Evolutionary conservation across 75 land plant genomes (phyloP).

Genomic region (Larix kaempferi): DNA sequence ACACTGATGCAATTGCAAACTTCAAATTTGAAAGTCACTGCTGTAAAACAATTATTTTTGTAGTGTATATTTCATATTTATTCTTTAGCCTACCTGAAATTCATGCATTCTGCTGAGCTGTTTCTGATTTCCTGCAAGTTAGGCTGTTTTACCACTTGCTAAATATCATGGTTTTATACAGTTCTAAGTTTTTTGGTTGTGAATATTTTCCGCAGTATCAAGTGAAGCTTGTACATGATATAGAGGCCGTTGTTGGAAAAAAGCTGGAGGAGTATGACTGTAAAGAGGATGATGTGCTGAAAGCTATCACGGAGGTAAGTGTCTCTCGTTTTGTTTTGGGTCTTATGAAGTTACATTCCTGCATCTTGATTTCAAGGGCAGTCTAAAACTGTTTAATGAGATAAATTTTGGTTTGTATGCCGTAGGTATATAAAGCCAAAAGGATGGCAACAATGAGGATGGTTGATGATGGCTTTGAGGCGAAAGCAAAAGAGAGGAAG

Average conservation of each 20-base stretch:
- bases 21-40: not conserved
- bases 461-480: slow-evolving; percentile 90
- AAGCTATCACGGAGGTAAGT: slow-evolving; percentile 73
- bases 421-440: slow-evolving; percentile 86
- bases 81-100: not conserved
- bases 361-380: not conserved
- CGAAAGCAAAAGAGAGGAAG: slow-evolving; percentile 64
- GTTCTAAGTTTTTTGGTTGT: slow-evolving; percentile 8
- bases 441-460: slow-evolving; percentile 86
- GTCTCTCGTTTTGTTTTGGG: not conserved
- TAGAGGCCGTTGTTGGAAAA: slow-evolving; percentile 73
- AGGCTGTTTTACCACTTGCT: not conserved
- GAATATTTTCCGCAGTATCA: slow-evolving; percentile 60
- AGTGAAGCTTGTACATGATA: slow-evolving; percentile 76
- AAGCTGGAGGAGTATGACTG: slow-evolving; percentile 66
- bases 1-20: no score
- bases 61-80: not conserved
- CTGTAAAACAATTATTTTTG: not conserved
- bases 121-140: not conserved
- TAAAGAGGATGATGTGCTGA: slow-evolving; percentile 73
- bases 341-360: not conserved
- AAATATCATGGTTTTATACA: not conserved
- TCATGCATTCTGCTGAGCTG: not conserved
- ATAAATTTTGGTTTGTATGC: not conserved
- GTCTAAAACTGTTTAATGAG: not conserved